A percentile compares a stretch with the other conserved stretches of the same genome.
These are phyloP conservation scores for Aspergillus ochraceus DNA, from an alignment of 2,329 filamentous ascomycete genomes.

Conservation along the genomic window DNA sequence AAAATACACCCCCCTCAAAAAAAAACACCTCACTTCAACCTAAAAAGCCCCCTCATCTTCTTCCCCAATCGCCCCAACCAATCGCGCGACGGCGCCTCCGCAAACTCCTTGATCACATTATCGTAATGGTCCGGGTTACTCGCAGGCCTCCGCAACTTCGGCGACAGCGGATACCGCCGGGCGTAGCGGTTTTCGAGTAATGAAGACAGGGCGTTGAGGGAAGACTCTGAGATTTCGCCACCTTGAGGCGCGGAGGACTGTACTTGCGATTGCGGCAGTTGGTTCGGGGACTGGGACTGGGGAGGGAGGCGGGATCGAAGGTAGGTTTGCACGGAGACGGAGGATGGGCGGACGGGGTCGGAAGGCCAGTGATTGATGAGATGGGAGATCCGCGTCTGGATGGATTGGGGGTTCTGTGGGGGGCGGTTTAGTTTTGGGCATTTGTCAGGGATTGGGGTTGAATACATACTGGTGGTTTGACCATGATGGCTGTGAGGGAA, in stretches of 20 bases:
- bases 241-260: slow-evolving; percentile 8
- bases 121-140: slow-evolving; percentile 56
- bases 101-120: slow-evolving; percentile 53
- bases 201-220: slow-evolving; percentile 59
- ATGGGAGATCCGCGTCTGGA: slow-evolving; percentile 40
- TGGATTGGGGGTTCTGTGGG: slow-evolving; percentile 21
- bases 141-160: slow-evolving; percentile 49
- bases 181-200: slow-evolving; percentile 61
- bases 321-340: slow-evolving; percentile 47
- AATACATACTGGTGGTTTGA: slow-evolving; percentile 29
- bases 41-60: slow-evolving; percentile 49
- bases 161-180: slow-evolving; percentile 51
- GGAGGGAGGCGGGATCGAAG: slow-evolving; percentile 35
- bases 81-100: slow-evolving; percentile 52
- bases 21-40: slow-evolving; percentile 32
- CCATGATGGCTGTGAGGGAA: slow-evolving; percentile 18
- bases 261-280: slow-evolving; percentile 15
- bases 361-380: slow-evolving; percentile 47
- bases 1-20: not conserved
- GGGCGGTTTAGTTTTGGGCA: not conserved
- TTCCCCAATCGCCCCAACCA: slow-evolving; percentile 48
- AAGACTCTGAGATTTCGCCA: slow-evolving; percentile 32
- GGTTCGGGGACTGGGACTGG: slow-evolving; percentile 17
- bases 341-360: slow-evolving; percentile 45
- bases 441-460: not conserved